A percentile compares a stretch with the other conserved stretches of the same genome.
Conservation (phyloP, 768 basidiomycete species). For the Collybia nuda region DNA sequence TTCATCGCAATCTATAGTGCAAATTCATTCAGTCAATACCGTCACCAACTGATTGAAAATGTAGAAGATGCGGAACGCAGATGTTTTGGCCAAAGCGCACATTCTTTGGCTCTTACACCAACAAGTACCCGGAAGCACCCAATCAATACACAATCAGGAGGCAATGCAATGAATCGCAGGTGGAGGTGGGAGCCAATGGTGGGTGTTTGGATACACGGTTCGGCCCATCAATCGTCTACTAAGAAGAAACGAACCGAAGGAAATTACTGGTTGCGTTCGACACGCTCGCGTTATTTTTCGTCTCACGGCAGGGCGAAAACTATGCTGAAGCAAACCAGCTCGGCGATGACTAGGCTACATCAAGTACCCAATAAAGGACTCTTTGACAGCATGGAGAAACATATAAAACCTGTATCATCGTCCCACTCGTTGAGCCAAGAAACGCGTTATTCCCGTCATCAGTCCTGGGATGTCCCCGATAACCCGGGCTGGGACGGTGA, state of each 20-base stretch:
- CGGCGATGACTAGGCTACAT: no score
- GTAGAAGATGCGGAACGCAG: slow-evolving; percentile 53
- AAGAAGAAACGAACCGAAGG: slow-evolving; percentile 8
- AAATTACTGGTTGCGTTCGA: no score
- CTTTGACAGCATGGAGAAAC: no score
- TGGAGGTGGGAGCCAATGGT: slow-evolving; percentile 53
- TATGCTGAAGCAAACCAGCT: no score
- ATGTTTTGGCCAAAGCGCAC: slow-evolving; percentile 33
- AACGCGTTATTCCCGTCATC: no score
- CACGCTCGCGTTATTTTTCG: neutral
- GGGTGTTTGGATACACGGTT: slow-evolving; percentile 41
- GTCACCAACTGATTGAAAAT: slow-evolving; percentile 38
- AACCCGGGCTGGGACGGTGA: no score
- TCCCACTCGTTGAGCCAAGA: no score
- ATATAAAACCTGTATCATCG: no score
- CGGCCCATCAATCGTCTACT: neutral
- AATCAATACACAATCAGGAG: neutral
- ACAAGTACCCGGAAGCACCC: no score
- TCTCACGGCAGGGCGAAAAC: neutral
- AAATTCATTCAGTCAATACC: slow-evolving; percentile 29
- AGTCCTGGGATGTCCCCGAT: no score
- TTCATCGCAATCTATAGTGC: slow-evolving; percentile 14
- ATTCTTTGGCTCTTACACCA: neutral
- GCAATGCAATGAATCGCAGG: slow-evolving; percentile 10
- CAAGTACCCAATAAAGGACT: no score